Base-by-base conservation (phyloP, 805 yeast genomes). In the Lachancea cidri region DNA sequence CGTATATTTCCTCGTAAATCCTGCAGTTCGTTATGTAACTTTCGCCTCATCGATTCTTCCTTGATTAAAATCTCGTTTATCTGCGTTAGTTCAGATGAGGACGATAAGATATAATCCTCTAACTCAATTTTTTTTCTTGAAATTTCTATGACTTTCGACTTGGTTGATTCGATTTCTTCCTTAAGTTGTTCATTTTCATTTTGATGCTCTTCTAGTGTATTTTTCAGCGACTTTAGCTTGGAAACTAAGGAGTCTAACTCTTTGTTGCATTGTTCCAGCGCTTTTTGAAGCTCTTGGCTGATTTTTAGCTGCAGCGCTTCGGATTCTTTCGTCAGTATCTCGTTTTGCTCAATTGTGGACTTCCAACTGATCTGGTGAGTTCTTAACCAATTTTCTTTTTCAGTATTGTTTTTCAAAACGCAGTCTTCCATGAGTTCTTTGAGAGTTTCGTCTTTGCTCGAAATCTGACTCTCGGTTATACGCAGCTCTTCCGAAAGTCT, bases 1-100 rank as follows among this genome's bases (percentile, higher is more conserved):
- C 98, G 66, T 25, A 93, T 88, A 53, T 87, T 93, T 1, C 98
- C 98, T 60, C 88, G 85, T 29, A 91, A 60, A 45, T 86, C 95
- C 60, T 88, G 96, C 4, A 91, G 66, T 46, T 70, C 71, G 55
- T 86, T 81, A 54, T 87, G 96, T 1, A 85, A 58, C 11, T 64
- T 54, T 7, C 96, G 67, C 45, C 96, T 68, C 29, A 67, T 54
- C 0, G 67, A 60, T 50, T 84, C 91, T 44, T 75, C 78, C 16
- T 61, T 58, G 0, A 71, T 55, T 7, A 81, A 58, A 24, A 64
- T 57, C 7, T 62, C 59, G 22, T 66, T 66, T 9, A 68, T 58
- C 11, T 48, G 53, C 3, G 51, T 49, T 9, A 64, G 54, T 13
- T 64, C 62, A 5, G 47, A 41, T 17, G 52, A 49, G 5, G 74